Evolutionary conservation across 257 asterid species (phyloP).

Genomic region (Ballota nigra): DNA sequence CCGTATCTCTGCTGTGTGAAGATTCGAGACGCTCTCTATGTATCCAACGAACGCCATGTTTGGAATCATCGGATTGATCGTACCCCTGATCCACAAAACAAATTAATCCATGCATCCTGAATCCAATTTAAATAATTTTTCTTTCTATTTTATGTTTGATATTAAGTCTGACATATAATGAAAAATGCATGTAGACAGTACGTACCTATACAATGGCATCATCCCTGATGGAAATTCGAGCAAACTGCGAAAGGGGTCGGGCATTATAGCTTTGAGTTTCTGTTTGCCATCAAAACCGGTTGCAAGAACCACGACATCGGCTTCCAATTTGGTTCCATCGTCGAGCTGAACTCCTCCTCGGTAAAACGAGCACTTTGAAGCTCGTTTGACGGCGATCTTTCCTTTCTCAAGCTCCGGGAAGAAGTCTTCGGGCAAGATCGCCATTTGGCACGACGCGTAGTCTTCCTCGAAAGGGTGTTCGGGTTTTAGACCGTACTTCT

Average conservation of each 20-base stretch:
- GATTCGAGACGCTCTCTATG: slow-evolving; percentile 85
- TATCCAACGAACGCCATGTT: slow-evolving; percentile 85
- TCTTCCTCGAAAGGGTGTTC: slow-evolving; percentile 93
- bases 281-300: slow-evolving; percentile 81
- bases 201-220: slow-evolving; percentile 89
- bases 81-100: slow-evolving; percentile 53
- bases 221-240: slow-evolving; percentile 70
- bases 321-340: slow-evolving; percentile 62
- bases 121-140: no score
- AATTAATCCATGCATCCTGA: not conserved
- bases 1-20: slow-evolving; percentile 87
- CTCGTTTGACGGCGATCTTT: slow-evolving; percentile 52
- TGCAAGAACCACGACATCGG: slow-evolving; percentile 82
- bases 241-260: slow-evolving; percentile 69
- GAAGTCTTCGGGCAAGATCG: slow-evolving; percentile 81
- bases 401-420: slow-evolving; percentile 82
- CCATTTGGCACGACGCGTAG: slow-evolving; percentile 95
- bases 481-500: slow-evolving; percentile 77
- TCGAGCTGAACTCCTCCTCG: slow-evolving; percentile 79
- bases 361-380: slow-evolving; percentile 70
- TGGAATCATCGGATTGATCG: slow-evolving; percentile 81
- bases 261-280: slow-evolving; percentile 58
- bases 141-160: no score
- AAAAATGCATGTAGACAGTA: not conserved
- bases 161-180: no score